Base-by-base conservation (phyloP, 2,329 filamentous ascomycete genomes). In the Macrophomina tecta region DNA sequence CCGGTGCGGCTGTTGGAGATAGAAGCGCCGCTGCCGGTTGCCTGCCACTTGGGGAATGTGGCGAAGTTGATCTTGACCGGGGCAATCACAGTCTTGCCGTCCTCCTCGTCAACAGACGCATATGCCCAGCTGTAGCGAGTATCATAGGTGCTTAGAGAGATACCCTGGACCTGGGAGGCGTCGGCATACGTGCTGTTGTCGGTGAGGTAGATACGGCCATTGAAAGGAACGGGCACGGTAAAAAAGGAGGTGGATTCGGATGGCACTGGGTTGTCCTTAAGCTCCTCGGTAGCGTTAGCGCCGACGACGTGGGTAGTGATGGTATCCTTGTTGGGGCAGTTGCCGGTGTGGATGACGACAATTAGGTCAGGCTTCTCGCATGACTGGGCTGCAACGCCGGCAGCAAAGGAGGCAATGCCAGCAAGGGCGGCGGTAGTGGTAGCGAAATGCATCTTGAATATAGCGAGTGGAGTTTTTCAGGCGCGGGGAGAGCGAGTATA, bases 281-380 rank as follows among this genome's bases (percentile, higher is more conserved):
- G 48, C 7, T 18, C 18, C 1, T 51, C 2, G 23, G 48, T 5
- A 4, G 48, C 16, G 23, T 51, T 51, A 3, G 9, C 6, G 23
- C 48, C 48, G 48, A 51, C 23, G 48, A 51, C 48, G 48, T 51
- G 64, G n/a, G 46, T 38, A 12, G 55, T 52, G 42, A 52, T 23
- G 64, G 30, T 36, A 5, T 49, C 28, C 18, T 42, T 36, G 34
- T 42, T 42, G n/a, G 28, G 40, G 45, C 23, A 58, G 42, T 12
- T 30, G 52, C 40, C 38, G 38, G 42, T 28, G 32, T 55, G 36
- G 23, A 30, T 66, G 6, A 34, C 58, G 55, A 53, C 53, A 38
- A 48, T 66, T 53, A 53, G 53, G 55, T 46, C 28, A 49, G 52
- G 23, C 32, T 66, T 48, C 18, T 30, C n/a, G 32, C 49, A 58